phyloP scores from a whole-genome alignment of 805 yeast species.

The Starmera quercuum region DNA sequence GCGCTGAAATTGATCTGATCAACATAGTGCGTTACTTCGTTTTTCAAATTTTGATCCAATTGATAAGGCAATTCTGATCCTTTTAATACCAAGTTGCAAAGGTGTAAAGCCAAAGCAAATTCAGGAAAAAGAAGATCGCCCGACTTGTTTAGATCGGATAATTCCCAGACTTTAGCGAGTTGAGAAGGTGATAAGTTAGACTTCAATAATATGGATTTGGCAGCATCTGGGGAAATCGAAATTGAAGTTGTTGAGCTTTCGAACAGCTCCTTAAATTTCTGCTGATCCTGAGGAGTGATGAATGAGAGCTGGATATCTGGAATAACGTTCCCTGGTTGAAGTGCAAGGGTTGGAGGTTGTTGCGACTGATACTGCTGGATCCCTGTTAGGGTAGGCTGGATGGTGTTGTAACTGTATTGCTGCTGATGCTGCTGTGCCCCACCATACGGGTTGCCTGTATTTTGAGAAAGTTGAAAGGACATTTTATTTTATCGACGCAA shows the following conservation, averaged over 20 bases:
- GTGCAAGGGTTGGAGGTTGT: conserved; percentile 1
- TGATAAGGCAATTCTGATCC: conserved; percentile 72
- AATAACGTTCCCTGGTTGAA: conserved; percentile 9
- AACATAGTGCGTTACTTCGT: conserved; percentile 80
- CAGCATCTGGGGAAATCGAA: conserved; percentile 62
- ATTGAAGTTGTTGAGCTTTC: conserved; percentile 59
- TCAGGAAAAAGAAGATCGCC: conserved; percentile 89
- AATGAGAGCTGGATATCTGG: conserved; percentile 63
- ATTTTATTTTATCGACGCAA: no score
- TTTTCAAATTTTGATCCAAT: conserved; percentile 62
- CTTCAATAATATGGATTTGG: conserved; percentile 70
- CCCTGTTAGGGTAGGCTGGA: conserved; percentile 1
- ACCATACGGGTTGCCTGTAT: not conserved
- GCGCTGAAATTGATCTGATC: conserved; percentile 78
- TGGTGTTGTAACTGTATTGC: not conserved
- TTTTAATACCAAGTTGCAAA: conserved; percentile 68
- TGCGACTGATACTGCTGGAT: not conserved
- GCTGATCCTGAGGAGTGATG: conserved; percentile 77
- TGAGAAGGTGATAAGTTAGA: conserved; percentile 70
- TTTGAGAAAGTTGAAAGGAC: no score
- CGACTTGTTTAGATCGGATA: conserved; percentile 79
- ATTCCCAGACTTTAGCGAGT: conserved; percentile 83
- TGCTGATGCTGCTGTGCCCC: not conserved
- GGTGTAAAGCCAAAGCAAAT: conserved; percentile 85
- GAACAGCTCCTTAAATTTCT: conserved; percentile 75